Evolutionary conservation across 139 green algal species (phyloP), one percentile per base, ranked within the genome.

Genomic region (Asterochloris sp.): DNA sequence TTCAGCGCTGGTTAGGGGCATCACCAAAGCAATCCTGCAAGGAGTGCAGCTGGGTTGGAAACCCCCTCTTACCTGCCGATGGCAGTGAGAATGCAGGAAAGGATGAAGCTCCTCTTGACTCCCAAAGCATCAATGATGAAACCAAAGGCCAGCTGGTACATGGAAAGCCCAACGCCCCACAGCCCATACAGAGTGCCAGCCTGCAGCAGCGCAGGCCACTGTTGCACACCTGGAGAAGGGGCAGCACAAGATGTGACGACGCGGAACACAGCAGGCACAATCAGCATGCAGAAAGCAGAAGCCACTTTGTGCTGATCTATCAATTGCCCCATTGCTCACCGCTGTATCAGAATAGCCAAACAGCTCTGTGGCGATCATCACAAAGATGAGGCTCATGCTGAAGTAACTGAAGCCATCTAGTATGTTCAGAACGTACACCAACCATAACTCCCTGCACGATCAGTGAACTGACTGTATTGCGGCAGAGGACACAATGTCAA

Each of bases 391-490:
- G 17, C 80, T 88, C n/a, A 91, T 69, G 62, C n/a, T 75, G 81
- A 93, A 93, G 83, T 93, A 93, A 76, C 84, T 87, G 80, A 92
- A 93, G 60, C 23, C 77, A 21, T 92, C 90, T 17, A 89, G 73
- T 10, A 88, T 77, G 74, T 94, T 93, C 13, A 93, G 71, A 8
- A 81, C 79, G 73, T 90, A 93, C 23, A 92, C 86, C 29, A 93
- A 54, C 38, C 38, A 54, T 6, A 54, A 6, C 38, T 54, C 38
- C 38, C 38, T 54, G 38, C 38, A 54, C 38, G 6, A 54, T 54
- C 38, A 54, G 38, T 54, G 38, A 54, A 2, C 2, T 54, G 38
- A 2, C 6, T 54, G 38, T 6, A 54, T 54, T 54, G 38, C 38
- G 38, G 38, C 38, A 54, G 6, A 6, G 38, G 38, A 54, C 38